Conservation (phyloP, 179 eudicot genomes). For the Beta corolliflora region DNA sequence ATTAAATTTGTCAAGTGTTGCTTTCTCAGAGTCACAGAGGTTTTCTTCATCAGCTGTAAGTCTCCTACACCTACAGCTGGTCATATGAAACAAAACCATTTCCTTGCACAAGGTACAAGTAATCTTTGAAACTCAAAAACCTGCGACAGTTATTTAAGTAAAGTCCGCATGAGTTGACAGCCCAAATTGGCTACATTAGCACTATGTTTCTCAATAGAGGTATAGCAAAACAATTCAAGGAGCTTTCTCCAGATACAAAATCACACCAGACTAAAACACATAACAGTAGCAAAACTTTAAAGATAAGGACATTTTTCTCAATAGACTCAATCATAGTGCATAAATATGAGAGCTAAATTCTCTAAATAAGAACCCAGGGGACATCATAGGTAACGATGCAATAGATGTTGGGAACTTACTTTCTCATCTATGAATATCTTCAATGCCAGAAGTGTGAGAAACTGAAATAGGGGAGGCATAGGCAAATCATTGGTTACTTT, state of each 20-base stretch:
- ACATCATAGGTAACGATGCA: not conserved
- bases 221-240: not conserved
- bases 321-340: conserved; percentile 19
- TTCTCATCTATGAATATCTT: conserved; percentile 69
- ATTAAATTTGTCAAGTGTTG: not conserved
- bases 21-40: not conserved
- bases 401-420: conserved; percentile 44
- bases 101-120: not conserved
- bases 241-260: conserved; percentile 1
- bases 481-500: conserved; percentile 69
- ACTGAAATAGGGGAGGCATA: conserved; percentile 89
- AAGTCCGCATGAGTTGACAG: not conserved
- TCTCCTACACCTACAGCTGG: not conserved
- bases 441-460: conserved; percentile 73
- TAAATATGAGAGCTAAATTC: not conserved
- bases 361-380: conserved; percentile 3
- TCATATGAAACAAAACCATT: not conserved
- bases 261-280: not conserved
- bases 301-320: not conserved
- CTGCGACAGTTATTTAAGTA: not conserved
- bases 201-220: not conserved
- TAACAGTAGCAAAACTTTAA: not conserved
- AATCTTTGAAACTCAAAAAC: not conserved
- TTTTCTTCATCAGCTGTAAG: not conserved
- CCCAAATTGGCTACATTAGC: not conserved